Conservation (phyloP, 139 green algal genomes). For the Coccomyxa sp. region DNA sequence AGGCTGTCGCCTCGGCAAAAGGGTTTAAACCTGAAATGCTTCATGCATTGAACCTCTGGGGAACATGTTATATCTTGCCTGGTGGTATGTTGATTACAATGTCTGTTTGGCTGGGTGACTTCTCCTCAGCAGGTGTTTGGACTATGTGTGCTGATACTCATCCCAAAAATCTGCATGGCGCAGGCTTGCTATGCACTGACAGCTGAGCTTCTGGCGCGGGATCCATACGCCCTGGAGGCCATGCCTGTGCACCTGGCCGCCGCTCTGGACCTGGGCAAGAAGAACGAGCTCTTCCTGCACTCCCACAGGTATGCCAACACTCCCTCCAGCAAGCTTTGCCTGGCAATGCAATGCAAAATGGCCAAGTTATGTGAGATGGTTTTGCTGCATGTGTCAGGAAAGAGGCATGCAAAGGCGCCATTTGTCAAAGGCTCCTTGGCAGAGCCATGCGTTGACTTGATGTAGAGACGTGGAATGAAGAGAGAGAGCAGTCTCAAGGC, state of each 20-base stretch:
- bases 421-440: too few species aligned
- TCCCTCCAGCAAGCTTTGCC: not conserved
- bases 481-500: too few species aligned
- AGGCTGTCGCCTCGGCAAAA: too few species aligned
- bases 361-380: not conserved
- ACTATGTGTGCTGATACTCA: not conserved
- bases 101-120: too few species aligned
- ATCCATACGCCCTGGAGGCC: conserved; percentile 60
- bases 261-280: conserved; percentile 75
- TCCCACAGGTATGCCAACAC: conserved; percentile 41
- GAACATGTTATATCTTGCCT: too few species aligned
- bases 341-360: not conserved
- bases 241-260: conserved; percentile 74
- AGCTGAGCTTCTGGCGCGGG: conserved; percentile 51
- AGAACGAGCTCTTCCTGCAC: conserved; percentile 85
- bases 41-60: too few species aligned
- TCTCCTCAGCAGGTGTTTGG: not conserved
- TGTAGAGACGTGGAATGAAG: too few species aligned
- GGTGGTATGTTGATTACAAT: too few species aligned
- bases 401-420: not conserved
- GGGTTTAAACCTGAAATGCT: too few species aligned
- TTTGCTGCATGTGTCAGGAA: not conserved
- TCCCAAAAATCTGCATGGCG: not conserved
- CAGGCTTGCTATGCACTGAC: conserved; percentile 59
- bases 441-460: too few species aligned